Evolutionary conservation across 2,329 filamentous ascomycete species (phyloP), one percentile per base, ranked within the genome.

Genomic region (Xylariales sp.): DNA sequence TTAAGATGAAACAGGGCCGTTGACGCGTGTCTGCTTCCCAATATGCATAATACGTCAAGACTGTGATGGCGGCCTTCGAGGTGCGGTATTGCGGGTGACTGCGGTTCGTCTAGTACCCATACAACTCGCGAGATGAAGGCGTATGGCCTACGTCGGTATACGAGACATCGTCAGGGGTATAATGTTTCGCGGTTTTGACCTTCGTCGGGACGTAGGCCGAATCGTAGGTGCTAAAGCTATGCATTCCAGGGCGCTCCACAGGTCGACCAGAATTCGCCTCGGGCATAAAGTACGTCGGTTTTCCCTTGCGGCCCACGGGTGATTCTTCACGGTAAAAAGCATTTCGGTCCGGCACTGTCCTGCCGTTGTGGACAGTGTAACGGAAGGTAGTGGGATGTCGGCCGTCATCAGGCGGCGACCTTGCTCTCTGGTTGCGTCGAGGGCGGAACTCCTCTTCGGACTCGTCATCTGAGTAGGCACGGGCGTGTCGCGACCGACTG

Each of bases 331-430:
- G 9, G 16, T 39, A 39, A 12, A n/a, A 15, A 7, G 11, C 9
- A 7, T 18, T 18, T 6, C 11, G 11, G 9, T 27, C 21, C 18
- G 38, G 24, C 7, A 38, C 20, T n/a, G 43, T 29, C 12, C 24
- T 35, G 27, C 14, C 27, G 16, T 36, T 39, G n/a, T 38, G 14
- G 11, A 45, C 43, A n/a, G 34, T 42, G 34, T 45, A 45, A 15
- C 38, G 40, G 34, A 45, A 45, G 9, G 39, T 45, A 9, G 14
- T 40, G 8, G 18, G 14, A 5, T 12, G 5, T 14, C 24, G 31
- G n/a, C 15, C 9, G 16, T 35, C 31, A 14, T 46, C 44, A n/a
- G n/a, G n/a, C 4, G 44, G 44, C 14, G 44, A 46, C 12, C 27
- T 39, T 20, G 25, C 22, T 22, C 44, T 43, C 5, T 31, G 24